Base-by-base conservation (phyloP, 257 asterid species). In the Solanum tacnaense region DNA sequence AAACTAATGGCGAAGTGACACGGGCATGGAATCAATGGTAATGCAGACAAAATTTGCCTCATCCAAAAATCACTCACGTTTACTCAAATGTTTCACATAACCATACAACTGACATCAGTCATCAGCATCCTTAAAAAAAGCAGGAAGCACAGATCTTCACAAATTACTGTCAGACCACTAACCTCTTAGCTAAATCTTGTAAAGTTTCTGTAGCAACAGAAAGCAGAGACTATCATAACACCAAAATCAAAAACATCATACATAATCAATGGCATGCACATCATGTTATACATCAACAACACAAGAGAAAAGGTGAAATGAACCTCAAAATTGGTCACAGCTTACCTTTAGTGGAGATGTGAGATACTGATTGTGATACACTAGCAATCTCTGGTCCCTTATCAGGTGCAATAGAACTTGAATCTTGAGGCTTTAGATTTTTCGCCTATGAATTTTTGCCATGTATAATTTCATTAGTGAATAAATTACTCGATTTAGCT, bases 301-400 rank as follows among this genome's bases (percentile, higher is more conserved):
- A 86, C 52, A 32, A 36, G 87, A 31, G 27, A 31, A 87, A 65
- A 39, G 15, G 84, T 10, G 3, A 39, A 36, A 38, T 73, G n/a
- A 20, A 73, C 16, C 46, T 34, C 82, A 20, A 73, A 36, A 35
- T 74, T 74, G 60, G 23, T 39, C 73, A 86, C 52, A 25, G 15
- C 91, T 38, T 41, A 92, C 96, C 94, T 90, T 88, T 89, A 74
- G 76, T 68, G 58, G 84, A 44, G 88, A 89, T 89, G 73, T 88
- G 92, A 87, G 91, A 87, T 88, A 86, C 91, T 21, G 71, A 83
- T 39, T 91, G 93, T 6, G 95, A 86, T 5, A 92, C 83, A 86
- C 75, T 88, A 8, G 95, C 88, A 23, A 89, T 91, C 88, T 92
- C 92, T 62, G 96, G 87, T 41, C 92, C 92, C 83, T 88, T 78